These are phyloP conservation scores for Cystoderma amianthinum DNA, from an alignment of 768 basidiomycete genomes.

Conservation along the genomic window DNA sequence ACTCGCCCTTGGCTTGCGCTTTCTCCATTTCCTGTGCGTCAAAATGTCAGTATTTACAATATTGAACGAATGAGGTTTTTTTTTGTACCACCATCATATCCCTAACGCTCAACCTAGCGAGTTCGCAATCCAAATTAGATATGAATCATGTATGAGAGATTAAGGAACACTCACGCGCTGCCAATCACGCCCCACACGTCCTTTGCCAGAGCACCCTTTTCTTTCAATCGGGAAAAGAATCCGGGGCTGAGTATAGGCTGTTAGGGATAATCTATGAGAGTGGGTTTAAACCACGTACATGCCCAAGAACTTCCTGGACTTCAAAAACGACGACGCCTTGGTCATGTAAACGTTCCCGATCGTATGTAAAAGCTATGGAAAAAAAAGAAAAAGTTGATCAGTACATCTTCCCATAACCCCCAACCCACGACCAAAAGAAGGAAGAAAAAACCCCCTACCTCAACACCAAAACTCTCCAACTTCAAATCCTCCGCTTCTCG, in stretches of 20 bases:
- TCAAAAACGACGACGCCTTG: constrained; percentile 89
- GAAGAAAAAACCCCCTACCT: no score
- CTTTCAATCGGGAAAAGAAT: constrained; percentile 91
- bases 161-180: constrained; percentile 65
- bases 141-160: not conserved
- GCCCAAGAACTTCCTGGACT: constrained; percentile 86
- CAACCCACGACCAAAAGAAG: no score
- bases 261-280: constrained; percentile 1
- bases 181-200: constrained; percentile 97
- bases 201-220: constrained; percentile 88
- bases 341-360: constrained; percentile 90
- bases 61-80: constrained; percentile 5
- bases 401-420: no score
- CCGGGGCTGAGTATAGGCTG: constrained; percentile 48
- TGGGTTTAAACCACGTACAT: constrained; percentile 44
- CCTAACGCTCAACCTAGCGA: constrained; percentile 61
- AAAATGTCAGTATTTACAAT: constrained; percentile 2
- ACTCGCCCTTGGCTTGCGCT: constrained; percentile 82
- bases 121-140: not conserved
- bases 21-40: constrained; percentile 79
- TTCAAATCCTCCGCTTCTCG: constrained; percentile 93
- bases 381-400: constrained; percentile 1
- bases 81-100: constrained; percentile 64
- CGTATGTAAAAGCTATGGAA: constrained; percentile 68
- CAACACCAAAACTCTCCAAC: constrained; percentile 95